Base-by-base conservation (phyloP, 225 moss, liverwort and hornwort species). In the Neckera pumila region DNA sequence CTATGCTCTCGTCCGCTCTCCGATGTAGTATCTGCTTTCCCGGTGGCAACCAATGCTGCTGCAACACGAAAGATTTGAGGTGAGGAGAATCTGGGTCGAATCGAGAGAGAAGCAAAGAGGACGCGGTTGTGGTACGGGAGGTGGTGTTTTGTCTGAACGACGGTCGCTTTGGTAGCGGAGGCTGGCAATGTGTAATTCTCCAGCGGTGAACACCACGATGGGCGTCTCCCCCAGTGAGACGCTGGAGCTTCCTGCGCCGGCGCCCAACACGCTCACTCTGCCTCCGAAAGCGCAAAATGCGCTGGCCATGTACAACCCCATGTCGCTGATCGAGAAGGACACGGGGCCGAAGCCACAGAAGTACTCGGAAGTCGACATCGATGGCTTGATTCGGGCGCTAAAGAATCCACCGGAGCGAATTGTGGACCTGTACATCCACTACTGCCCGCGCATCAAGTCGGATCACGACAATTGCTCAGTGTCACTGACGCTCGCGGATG, bases 381-480 rank as follows among this genome's bases (percentile, higher is more conserved):
- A 94, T 22, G 94, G 94, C 19, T 72, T 94, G 81, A n/a, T 94
- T 65, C 89, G 84, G 47, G 91, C 92, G 5, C 92, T 94, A 4
- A 80, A 93, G 86, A 90, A 93, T 69, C 94, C 94, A n/a, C 91
- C 92, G 15, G 94, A 94, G 89, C 86, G 84, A 58, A 91, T 94
- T 67, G 92, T 91, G 70, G 92, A 94, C 74, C 53, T 94, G 40
- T 94, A 94, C 86, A 90, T 94, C 85, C 94, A 94, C 73, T 94
- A 94, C 58, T 94, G 94, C 84, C 94, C 94, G 36, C 87, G 92
- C 45, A 91, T 93, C 89, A 94, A 94, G 85, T 94, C 94, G 74
- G 94, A 93, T 83, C 89, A 90, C 38, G 94, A 94, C 75, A 94
- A 94, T 86, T 94, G 94, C 92, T 94, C 94, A 22, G 91, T 94